These are phyloP conservation scores for Inonotus obliquus DNA, from an alignment of 1,284 basidiomycete species.

Conservation along the genomic window DNA sequence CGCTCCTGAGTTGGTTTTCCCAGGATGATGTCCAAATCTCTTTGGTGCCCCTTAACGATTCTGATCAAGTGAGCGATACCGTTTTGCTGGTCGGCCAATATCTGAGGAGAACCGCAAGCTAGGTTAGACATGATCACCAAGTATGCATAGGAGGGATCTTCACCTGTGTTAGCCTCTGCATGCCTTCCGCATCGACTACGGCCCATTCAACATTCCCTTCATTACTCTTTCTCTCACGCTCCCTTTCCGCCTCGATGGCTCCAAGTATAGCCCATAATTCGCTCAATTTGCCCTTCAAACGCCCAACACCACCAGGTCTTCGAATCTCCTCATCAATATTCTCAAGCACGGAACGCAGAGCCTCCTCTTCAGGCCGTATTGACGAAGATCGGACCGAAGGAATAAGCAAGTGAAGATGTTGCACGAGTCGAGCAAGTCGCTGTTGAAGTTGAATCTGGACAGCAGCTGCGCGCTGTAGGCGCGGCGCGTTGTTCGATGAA, in stretches of 20 bases:
- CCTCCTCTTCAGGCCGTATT: constrained; percentile 80
- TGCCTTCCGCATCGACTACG: constrained; percentile 79
- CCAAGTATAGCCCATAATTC: constrained; percentile 86
- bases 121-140: background rate
- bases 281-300: constrained; percentile 71
- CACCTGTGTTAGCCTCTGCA: constrained; percentile 74
- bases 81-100: constrained; percentile 74
- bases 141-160: background rate
- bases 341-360: constrained; percentile 63
- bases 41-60: constrained; percentile 61
- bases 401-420: constrained; percentile 76
- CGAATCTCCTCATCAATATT: constrained; percentile 73
- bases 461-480: constrained; percentile 60
- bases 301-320: constrained; percentile 48
- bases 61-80: constrained; percentile 78
- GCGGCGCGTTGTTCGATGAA: constrained; percentile 63
- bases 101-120: constrained; percentile 36
- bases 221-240: constrained; percentile 42
- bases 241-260: constrained; percentile 62
- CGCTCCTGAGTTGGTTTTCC: constrained; percentile 40
- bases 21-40: constrained; percentile 69
- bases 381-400: constrained; percentile 73
- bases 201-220: constrained; percentile 62
- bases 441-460: constrained; percentile 72
- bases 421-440: constrained; percentile 67